phyloP scores from a whole-genome alignment of 2,329 filamentous ascomycete species.

The Aspergillus sp. region DNA sequence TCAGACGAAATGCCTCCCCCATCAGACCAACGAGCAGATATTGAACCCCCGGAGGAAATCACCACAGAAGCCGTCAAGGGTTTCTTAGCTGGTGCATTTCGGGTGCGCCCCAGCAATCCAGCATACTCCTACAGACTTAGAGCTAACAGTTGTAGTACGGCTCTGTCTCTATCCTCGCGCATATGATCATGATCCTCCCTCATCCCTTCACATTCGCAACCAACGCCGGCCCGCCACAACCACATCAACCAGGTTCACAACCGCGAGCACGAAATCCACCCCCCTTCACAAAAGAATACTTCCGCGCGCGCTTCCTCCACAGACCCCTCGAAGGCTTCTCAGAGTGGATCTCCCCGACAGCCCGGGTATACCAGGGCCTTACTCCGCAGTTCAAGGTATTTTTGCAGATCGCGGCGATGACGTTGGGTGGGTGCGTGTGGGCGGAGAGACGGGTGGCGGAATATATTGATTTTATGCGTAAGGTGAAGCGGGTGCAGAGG shows the following conservation, averaged over 20 bases:
- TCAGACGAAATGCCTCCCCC: constrained; percentile 34
- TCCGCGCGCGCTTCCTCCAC: constrained; percentile 29
- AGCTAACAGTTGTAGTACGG: constrained; percentile 28
- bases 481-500: constrained; percentile 36
- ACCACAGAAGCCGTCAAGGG: constrained; percentile 35
- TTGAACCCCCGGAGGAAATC: constrained; percentile 38
- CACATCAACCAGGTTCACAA: constrained; percentile 2
- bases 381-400: constrained; percentile 47
- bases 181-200: constrained; percentile 39
- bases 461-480: constrained; percentile 39
- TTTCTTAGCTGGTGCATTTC: constrained; percentile 38
- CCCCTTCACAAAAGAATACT: constrained; percentile 23
- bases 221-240: constrained; percentile 19
- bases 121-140: neutral
- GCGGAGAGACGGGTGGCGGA: constrained; percentile 41
- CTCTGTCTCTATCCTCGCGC: constrained; percentile 40
- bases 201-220: constrained; percentile 36
- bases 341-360: constrained; percentile 37
- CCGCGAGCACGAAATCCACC: constrained; percentile 2
- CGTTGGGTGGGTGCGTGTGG: constrained; percentile 43
- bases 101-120: constrained; percentile 24
- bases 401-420: constrained; percentile 43
- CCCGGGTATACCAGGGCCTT: constrained; percentile 40
- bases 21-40: constrained; percentile 30
- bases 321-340: constrained; percentile 44